Evolutionary conservation across 805 yeast genomes (phyloP).

Genomic region (Candida ponderosae): DNA sequence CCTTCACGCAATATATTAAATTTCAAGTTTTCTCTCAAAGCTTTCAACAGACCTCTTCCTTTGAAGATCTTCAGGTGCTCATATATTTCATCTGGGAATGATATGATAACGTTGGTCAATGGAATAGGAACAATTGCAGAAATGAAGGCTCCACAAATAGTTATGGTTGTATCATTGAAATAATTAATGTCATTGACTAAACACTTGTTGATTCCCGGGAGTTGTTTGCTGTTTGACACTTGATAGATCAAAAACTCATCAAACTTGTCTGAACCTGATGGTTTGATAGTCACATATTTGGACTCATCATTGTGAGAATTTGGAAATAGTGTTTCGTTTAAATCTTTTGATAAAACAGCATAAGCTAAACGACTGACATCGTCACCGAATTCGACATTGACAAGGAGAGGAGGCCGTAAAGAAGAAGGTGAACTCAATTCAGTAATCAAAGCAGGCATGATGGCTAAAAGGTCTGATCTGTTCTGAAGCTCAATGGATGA

Average conservation of each 20-base stretch:
- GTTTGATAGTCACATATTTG: slow-evolving; percentile 11
- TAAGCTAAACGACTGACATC: background rate
- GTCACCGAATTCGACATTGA: background rate
- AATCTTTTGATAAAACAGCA: slow-evolving; percentile 3
- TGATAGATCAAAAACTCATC: slow-evolving; percentile 3
- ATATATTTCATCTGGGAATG: slow-evolving; percentile 14
- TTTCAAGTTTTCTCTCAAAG: slow-evolving; percentile 5
- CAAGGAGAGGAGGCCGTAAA: background rate
- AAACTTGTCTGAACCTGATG: slow-evolving; percentile 8
- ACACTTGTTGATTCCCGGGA: slow-evolving; percentile 6
- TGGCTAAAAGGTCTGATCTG: too few relatives aligned
- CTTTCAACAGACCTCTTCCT: slow-evolving; percentile 6
- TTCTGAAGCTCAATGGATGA: too few relatives aligned
- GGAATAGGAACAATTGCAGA: slow-evolving; percentile 7
- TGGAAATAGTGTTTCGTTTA: background rate
- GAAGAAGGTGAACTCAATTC: too few relatives aligned
- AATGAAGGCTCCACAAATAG: slow-evolving; percentile 13
- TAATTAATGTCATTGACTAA: slow-evolving; percentile 4
- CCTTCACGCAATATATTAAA: slow-evolving; percentile 13
- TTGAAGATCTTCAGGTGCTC: slow-evolving; percentile 9
- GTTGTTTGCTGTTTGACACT: slow-evolving; percentile 1
- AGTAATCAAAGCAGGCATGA: too few relatives aligned
- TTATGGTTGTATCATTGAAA: slow-evolving; percentile 10
- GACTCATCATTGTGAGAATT: background rate
- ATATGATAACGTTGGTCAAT: slow-evolving; percentile 13